A percentile compares a stretch with the other conserved stretches of the same genome.
Conservation (phyloP, 257 asterid genomes). For the Paraleonurus japonicus region DNA sequence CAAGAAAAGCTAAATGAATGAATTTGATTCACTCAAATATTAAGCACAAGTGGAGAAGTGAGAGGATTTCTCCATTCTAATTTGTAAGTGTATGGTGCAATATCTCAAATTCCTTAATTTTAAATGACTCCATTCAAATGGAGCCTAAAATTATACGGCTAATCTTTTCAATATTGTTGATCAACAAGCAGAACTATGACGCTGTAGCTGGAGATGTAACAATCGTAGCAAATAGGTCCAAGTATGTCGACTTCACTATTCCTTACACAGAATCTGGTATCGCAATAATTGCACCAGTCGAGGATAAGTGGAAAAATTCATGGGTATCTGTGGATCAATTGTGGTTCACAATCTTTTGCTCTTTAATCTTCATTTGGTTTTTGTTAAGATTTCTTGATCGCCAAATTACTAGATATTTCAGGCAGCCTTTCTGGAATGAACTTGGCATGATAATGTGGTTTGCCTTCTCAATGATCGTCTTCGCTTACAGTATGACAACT, state of each 20-base stretch:
- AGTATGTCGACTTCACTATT: constrained; percentile 27
- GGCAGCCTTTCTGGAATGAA: constrained; percentile 34
- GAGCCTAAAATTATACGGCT: background rate
- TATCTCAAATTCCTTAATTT: too few species aligned
- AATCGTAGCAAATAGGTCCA: constrained; percentile 25
- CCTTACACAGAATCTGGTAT: constrained; percentile 31
- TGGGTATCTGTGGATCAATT: constrained; percentile 25
- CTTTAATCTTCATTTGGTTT: constrained; percentile 15
- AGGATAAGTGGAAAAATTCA: constrained; percentile 12
- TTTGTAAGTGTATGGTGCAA: too few species aligned
- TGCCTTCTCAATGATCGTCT: constrained; percentile 44
- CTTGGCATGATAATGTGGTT: constrained; percentile 49
- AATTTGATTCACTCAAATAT: too few species aligned
- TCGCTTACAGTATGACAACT: constrained; percentile 28
- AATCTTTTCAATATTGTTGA: background rate
- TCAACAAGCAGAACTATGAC: constrained; percentile 26
- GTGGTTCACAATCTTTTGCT: constrained; percentile 29
- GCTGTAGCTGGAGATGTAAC: constrained; percentile 30
- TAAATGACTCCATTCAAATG: too few species aligned
- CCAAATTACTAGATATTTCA: constrained; percentile 20
- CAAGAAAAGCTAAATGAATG: too few species aligned
- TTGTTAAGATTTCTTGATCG: constrained; percentile 27
- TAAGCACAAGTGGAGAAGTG: too few species aligned
- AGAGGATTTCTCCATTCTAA: too few species aligned
- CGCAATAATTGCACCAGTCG: constrained; percentile 23